Evolutionary conservation across 2,329 filamentous ascomycete genomes (phyloP), one percentile per base, ranked within the genome.

Genomic region (Botryosphaeria dothidea): DNA sequence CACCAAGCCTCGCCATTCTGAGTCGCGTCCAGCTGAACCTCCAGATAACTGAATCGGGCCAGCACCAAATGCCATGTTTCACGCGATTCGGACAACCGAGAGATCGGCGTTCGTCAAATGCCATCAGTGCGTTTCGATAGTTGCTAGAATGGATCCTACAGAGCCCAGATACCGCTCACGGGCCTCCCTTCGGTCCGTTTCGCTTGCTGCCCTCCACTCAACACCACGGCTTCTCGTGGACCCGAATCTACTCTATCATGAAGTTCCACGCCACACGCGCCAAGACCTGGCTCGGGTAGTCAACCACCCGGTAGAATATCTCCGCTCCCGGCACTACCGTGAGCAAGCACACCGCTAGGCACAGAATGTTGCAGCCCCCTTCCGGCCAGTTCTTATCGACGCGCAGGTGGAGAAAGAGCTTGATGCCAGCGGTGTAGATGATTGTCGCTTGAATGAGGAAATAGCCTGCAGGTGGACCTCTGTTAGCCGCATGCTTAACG

Each of bases 381-480:
- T 56, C 64, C 29, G 62, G 66, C 34, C 61, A 64, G 6, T 71
- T 69, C 6, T 66, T 29, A 19, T 48, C 43, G 25, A 66, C 27
- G 58, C 70, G 66, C 62, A 75, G 67, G 52, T 69, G 66, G 49
- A 72, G 38, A 86, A 89, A 80, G 3, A 77, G 66, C 60, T 77
- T 78, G 69, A 82, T 79, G 52, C 79, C 79, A 13, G 74, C 72
- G 1, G 75, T 77, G 69, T 81, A 82, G 41, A 80, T 72, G 29
- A 82, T 69, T 56, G 77, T 75, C 6, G 75, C 71, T 67, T 81
- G 79, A 3, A 79, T 67, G 43, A 81, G 73, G 67, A 81, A 81
- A 66, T 74, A 76, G 68, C 79, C 79, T 81, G 27, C 1, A 11
- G 4, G 15, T 2, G 45, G 23, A 8, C 23, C 46, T 17, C 13